phyloP scores from a whole-genome alignment of 2,329 filamentous ascomycete genomes.

The Mariannaea elegans region DNA sequence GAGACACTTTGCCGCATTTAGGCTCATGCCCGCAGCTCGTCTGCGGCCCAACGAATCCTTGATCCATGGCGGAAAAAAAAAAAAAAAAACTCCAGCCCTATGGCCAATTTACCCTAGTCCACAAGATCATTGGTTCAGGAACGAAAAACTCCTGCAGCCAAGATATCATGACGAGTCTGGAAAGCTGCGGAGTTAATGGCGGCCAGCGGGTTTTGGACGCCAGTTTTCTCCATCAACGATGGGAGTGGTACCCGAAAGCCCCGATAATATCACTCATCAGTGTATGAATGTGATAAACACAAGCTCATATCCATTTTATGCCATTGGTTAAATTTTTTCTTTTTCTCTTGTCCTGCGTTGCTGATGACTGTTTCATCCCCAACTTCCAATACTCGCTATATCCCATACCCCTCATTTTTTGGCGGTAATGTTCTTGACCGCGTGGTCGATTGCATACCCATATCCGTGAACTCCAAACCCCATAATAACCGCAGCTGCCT shows the following conservation, averaged over 20 bases:
- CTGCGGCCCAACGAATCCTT: no score
- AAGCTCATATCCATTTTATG: no score
- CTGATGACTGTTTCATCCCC: neutral
- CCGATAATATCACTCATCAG: no score
- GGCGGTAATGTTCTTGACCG: conserved; percentile 5
- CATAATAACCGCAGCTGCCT: conserved; percentile 72
- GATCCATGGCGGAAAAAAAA: no score
- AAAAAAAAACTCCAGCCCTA: conserved; percentile 6
- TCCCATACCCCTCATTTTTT: neutral
- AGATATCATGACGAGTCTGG: no score
- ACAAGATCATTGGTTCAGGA: neutral
- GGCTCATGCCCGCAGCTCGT: neutral
- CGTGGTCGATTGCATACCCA: conserved; percentile 15
- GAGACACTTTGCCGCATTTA: neutral
- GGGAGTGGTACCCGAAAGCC: no score
- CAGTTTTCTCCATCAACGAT: no score
- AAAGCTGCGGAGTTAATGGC: no score
- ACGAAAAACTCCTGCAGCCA: neutral
- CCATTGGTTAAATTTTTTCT: no score
- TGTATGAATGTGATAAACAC: no score
- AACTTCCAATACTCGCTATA: neutral
- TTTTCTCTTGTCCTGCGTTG: no score
- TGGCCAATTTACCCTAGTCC: neutral
- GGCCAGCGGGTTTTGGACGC: no score
- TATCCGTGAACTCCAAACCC: conserved; percentile 18